Conservation (phyloP, 176 grass and related monocot genomes). For the Phoenix roebelenii region DNA sequence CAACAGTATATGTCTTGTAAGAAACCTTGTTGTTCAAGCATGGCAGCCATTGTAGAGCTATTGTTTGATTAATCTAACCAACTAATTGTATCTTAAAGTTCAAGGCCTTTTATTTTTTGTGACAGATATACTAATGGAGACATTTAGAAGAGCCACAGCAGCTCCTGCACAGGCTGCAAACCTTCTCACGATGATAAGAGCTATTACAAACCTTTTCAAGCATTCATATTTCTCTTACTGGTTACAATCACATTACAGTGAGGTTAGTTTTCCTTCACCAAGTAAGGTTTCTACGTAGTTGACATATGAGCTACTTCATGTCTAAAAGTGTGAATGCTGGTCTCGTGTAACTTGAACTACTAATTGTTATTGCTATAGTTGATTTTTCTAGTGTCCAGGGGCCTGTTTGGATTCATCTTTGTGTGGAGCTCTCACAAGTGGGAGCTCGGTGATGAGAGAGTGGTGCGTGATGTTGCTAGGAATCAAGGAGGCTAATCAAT, state of each 20-base stretch:
- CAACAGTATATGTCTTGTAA: too few species aligned
- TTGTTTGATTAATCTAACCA: neutral
- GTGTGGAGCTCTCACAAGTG: too few species aligned
- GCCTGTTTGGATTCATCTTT: too few species aligned
- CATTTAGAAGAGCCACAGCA: constrained; percentile 49
- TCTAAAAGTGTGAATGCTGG: too few species aligned
- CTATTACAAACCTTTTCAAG: constrained; percentile 78
- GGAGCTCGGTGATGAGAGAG: too few species aligned
- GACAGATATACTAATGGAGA: constrained; percentile 66
- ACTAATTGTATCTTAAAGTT: neutral
- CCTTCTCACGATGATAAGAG: constrained; percentile 67
- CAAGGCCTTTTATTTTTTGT: neutral
- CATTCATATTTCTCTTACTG: constrained; percentile 56
- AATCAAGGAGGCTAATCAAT: too few species aligned
- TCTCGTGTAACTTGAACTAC: too few species aligned
- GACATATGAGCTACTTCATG: neutral
- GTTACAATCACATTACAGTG: constrained; percentile 56
- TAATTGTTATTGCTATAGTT: too few species aligned
- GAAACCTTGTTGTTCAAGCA: too few species aligned
- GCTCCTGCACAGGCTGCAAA: constrained; percentile 54
- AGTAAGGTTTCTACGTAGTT: neutral
- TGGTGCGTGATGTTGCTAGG: too few species aligned
- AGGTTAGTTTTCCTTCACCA: constrained; percentile 46
- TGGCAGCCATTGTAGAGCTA: too few species aligned
- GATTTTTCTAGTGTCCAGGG: too few species aligned